Conservation (phyloP, 2,329 filamentous ascomycete species). For the Botrytis tulipae region DNA sequence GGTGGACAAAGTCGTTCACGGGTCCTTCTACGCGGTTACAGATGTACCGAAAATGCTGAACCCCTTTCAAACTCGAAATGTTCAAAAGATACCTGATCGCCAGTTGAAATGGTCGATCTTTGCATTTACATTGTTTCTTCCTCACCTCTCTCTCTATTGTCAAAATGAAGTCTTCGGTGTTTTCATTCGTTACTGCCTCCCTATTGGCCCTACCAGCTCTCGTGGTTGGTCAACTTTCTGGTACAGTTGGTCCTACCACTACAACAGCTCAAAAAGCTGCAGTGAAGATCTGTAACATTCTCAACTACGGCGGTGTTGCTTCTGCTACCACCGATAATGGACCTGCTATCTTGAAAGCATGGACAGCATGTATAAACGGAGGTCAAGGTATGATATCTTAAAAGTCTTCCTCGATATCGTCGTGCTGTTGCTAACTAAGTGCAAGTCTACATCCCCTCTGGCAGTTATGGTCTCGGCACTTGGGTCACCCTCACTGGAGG, state of each 20-base stretch:
- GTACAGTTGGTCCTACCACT: constrained; percentile 34
- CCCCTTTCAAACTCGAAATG: background rate
- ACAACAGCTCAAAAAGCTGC: constrained; percentile 30
- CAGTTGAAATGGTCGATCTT: background rate
- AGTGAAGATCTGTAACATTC: constrained; percentile 44
- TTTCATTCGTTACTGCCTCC: constrained; percentile 17
- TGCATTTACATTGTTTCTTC: background rate
- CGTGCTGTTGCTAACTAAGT: background rate
- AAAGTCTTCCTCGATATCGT: background rate
- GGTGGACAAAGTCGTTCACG: background rate
- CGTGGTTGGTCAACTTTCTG: constrained; percentile 28
- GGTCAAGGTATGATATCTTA: constrained; percentile 36
- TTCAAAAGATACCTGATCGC: background rate
- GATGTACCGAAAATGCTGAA: constrained; percentile 1
- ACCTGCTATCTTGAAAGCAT: constrained; percentile 44
- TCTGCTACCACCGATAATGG: constrained; percentile 47
- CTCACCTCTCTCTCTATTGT: background rate
- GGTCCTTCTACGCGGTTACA: background rate
- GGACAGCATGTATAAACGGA: constrained; percentile 45
- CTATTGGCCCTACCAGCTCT: constrained; percentile 21
- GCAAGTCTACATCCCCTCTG: constrained; percentile 30
- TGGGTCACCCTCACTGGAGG: constrained; percentile 51
- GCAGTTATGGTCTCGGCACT: constrained; percentile 49
- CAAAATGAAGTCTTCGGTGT: constrained; percentile 25
- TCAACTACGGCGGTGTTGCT: constrained; percentile 47